Conservation (phyloP, 805 yeast genomes). For the Scheffersomyces spartinae region DNA sequence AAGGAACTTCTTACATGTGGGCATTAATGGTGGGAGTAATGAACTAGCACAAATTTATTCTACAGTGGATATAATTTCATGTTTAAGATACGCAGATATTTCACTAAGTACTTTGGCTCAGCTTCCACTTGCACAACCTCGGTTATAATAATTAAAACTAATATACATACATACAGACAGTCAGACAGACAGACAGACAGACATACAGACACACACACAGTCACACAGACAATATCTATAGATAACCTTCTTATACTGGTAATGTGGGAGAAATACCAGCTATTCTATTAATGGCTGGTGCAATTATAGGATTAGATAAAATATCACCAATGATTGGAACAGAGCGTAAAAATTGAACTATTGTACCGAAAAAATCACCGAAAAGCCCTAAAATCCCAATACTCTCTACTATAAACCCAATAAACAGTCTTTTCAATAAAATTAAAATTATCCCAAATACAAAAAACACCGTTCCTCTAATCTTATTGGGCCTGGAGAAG, state of each 20-base stretch:
- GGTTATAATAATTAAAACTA: too few species aligned
- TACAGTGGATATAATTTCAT: too few species aligned
- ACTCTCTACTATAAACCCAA: slow-evolving; percentile 77
- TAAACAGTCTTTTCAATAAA: slow-evolving; percentile 61
- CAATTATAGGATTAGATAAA: slow-evolving; percentile 67
- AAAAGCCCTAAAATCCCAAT: slow-evolving; percentile 85
- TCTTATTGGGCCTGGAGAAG: slow-evolving; percentile 77
- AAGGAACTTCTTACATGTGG: too few species aligned
- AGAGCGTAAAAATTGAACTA: slow-evolving; percentile 76
- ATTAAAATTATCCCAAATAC: slow-evolving; percentile 65
- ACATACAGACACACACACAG: not conserved
- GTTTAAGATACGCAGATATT: too few species aligned
- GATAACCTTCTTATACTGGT: slow-evolving; percentile 22
- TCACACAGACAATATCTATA: not conserved
- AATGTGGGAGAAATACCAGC: slow-evolving; percentile 29
- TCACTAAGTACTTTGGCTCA: too few species aligned
- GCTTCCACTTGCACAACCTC: too few species aligned
- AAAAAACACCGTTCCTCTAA: slow-evolving; percentile 80
- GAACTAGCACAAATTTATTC: too few species aligned
- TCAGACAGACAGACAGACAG: not conserved
- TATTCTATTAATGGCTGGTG: slow-evolving; percentile 47
- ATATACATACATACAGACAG: not conserved
- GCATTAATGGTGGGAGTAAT: too few species aligned
- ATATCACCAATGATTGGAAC: slow-evolving; percentile 82
- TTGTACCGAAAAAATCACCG: slow-evolving; percentile 88